A percentile compares a stretch with the other conserved stretches of the same genome.
Conservation (phyloP, 108 stramenopile genomes). For the Conticribra weissflogii region DNA sequence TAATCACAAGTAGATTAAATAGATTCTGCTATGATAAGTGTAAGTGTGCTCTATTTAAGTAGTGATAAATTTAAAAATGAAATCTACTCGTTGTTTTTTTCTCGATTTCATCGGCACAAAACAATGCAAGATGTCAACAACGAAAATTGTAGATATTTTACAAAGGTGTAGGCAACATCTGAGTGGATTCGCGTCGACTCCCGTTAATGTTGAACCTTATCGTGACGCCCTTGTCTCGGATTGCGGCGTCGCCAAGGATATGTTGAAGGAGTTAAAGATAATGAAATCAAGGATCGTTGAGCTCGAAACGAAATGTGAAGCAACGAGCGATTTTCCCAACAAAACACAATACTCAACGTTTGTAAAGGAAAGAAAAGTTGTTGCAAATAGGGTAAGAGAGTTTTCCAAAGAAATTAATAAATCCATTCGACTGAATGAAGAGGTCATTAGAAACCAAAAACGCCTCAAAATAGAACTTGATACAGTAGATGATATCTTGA, state of each 20-base stretch:
- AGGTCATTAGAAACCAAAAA: slow-evolving; percentile 16
- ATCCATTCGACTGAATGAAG: not conserved
- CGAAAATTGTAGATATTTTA: not conserved
- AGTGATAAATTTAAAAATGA: no score
- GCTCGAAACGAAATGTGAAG: not conserved
- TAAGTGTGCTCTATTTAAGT: no score
- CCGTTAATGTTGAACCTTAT: slow-evolving; percentile 11
- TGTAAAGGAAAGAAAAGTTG: slow-evolving; percentile 5
- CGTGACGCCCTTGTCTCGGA: slow-evolving; percentile 16
- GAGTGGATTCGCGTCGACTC: not conserved
- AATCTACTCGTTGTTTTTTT: no score
- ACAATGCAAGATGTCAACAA: not conserved
- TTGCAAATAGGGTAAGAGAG: slow-evolving; percentile 12
- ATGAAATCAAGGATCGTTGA: not conserved
- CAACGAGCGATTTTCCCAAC: slow-evolving; percentile 1
- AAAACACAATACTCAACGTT: slow-evolving; percentile 17
- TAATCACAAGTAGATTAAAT: no score
- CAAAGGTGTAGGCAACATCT: slow-evolving; percentile 14
- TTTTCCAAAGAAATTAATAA: slow-evolving; percentile 20
- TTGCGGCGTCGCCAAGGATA: slow-evolving; percentile 8
- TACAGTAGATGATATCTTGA: slow-evolving; percentile 10
- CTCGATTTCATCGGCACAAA: not conserved
- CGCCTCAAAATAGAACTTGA: slow-evolving; percentile 17
- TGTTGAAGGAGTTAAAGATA: slow-evolving; percentile 10
- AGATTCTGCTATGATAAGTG: no score